Evolutionary conservation across 1,139 yeast species (phyloP), one percentile per base, ranked within the genome.

Genomic region (Arxiozyma heterogenica): DNA sequence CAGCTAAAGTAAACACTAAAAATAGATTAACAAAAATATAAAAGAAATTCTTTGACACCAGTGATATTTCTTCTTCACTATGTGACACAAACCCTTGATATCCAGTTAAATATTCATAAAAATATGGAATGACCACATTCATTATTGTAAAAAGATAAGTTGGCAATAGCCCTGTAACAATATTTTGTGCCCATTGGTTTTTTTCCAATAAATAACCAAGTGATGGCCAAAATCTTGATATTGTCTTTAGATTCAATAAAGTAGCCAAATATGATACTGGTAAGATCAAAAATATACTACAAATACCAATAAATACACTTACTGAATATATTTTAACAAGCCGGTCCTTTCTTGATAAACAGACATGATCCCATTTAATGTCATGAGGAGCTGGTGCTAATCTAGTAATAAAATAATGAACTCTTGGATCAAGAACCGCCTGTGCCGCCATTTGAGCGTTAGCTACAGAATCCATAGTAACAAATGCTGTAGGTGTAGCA

Each of bases 401-500:
- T 44, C 80, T 74, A 0, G 87, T 84, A 57, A 85, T 83, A 54
- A 86, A 72, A 60, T 82, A 83, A 64, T 84, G 83, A 11, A 84
- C 90, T 56, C 88, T 75, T 7, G 93, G 93, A 63, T 86, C 93
- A 53, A 86, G 69, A 0, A 86, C 86, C 0, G 93, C 86, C 64
- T 86, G 94, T 0, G 93, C 93, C 2, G 88, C 86, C 88, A 85
- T 84, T 68, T 86, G 94, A 0, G 93, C 93, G 49, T 86, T 81
- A 0, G 93, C 93, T 0, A 85, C 93, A 0, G 89, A 81, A 59
- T 84, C 89, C 93, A 86, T 84, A 0, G 93, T 86, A 7, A 86
- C 79, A 63, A 86, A 86, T 0, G 93, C 93, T 11, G 88, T 80
- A 11, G 88, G 83, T 0, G 86, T 76, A 34, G 90, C 83, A 0